A percentile compares a stretch with the other conserved stretches of the same genome.
These are phyloP conservation scores for Trichosporon inkin DNA, from an alignment of 1,284 basidiomycete species.

Conservation along the genomic window DNA sequence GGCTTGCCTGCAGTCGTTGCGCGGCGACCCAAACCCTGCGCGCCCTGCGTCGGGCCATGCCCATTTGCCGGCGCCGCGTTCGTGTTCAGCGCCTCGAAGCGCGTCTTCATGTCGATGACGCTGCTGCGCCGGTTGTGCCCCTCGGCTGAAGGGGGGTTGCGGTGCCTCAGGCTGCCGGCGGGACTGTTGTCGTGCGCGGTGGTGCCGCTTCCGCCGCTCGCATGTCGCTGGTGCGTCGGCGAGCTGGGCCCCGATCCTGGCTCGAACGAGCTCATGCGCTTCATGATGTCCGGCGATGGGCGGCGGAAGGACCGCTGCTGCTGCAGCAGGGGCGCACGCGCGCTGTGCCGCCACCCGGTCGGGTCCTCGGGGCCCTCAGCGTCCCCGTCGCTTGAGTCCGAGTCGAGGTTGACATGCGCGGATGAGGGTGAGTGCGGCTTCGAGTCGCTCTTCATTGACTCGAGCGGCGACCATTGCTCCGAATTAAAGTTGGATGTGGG, in stretches of 20 bases:
- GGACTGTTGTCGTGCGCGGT: background rate
- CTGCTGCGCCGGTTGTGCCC: slow-evolving; percentile 38
- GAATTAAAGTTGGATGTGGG: slow-evolving; percentile 34
- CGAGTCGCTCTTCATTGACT: slow-evolving; percentile 15
- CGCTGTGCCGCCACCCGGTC: slow-evolving; percentile 10
- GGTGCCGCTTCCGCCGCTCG: background rate
- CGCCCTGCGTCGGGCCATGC: background rate
- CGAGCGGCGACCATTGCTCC: slow-evolving; percentile 38
- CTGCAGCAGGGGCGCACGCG: background rate
- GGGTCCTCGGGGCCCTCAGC: slow-evolving; percentile 34
- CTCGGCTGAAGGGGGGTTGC: slow-evolving; percentile 12
- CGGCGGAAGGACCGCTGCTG: background rate
- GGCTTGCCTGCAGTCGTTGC: slow-evolving; percentile 18
- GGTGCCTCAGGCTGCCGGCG: background rate
- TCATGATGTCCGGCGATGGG: slow-evolving; percentile 14
- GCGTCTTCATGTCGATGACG: slow-evolving; percentile 45
- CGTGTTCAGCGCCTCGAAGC: slow-evolving; percentile 35
- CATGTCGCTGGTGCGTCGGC: background rate
- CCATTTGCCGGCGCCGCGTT: slow-evolving; percentile 10
- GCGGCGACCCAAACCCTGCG: background rate
- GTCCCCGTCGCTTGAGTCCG: slow-evolving; percentile 38
- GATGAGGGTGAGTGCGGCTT: slow-evolving; percentile 5
- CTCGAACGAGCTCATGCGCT: slow-evolving; percentile 18
- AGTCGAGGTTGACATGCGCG: background rate
- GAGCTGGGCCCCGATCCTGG: background rate